Base-by-base conservation (phyloP, 2,329 filamentous ascomycete genomes). In the Fusarium robinianum region DNA sequence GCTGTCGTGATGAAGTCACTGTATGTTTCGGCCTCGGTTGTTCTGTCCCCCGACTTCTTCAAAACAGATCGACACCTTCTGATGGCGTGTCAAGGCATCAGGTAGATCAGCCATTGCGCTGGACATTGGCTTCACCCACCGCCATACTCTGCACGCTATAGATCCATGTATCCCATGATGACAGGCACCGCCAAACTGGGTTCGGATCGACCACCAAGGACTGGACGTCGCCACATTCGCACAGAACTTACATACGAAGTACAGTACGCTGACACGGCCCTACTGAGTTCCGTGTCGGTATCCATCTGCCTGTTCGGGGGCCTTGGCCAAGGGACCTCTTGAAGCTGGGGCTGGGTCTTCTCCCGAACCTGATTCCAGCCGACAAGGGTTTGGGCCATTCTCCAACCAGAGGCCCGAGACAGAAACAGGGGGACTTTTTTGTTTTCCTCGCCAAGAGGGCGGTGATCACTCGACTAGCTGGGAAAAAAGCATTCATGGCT, bases 151-250 rank as follows among this genome's bases (percentile, higher is more conserved):
- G 55, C 32, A n/a, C 22, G 33, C 15, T 32, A 30, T 40, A 23
- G 35, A 24, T 24, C 35, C 29, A 24, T 29, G 11, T 11, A 22
- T 10, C 8, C 12, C 11, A 17, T 23, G 46, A 36, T 40, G 26
- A 41, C 44, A 35, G 30, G 18, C 29, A 29, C 18, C 25, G 41
- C 35, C 25, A 36, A 21, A 33, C 25, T 26, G 14, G 54, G 57
- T 34, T 46, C 52, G 39, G 57, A 60, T 60, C 57, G 53, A 46
- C 57, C 42, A 32, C 26, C 41, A 41, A 43, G 51, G 19, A 39
- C 43, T 55, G 46, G 46, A 43, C 49, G 32, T 12, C 44, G 57
- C 57, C 57, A 60, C 57, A 55, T 61, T 53, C 41, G 40, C 46
- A 44, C 41, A 38, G 46, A n/a, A n/a, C n/a, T 47, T 46, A 43